Evolutionary conservation across 2,329 filamentous ascomycete genomes (phyloP).

Genomic region (Thielaviopsis musarum): DNA sequence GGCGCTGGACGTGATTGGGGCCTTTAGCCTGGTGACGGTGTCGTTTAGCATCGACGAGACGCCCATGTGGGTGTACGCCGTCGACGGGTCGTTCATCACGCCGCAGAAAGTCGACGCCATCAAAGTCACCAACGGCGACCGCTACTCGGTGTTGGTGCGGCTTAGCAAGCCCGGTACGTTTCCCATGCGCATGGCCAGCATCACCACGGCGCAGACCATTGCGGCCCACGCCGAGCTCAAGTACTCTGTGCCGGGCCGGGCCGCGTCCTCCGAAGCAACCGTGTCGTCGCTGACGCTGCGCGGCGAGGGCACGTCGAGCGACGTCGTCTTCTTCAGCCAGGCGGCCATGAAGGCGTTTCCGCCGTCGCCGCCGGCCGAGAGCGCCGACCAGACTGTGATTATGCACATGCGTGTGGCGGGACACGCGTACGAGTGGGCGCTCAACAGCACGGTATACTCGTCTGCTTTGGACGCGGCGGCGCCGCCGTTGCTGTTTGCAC

Average conservation of each 20-base stretch:
- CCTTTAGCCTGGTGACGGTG: slow-evolving; percentile 28
- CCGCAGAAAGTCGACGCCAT: slow-evolving; percentile 33
- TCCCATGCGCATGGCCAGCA: slow-evolving; percentile 35
- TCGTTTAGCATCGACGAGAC: slow-evolving; percentile 34
- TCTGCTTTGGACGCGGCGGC: slow-evolving; percentile 19
- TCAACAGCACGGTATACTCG: slow-evolving; percentile 30
- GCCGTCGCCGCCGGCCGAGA: slow-evolving; percentile 23
- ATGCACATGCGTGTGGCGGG: slow-evolving; percentile 25
- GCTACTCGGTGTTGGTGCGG: slow-evolving; percentile 33
- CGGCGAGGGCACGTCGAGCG: slow-evolving; percentile 25
- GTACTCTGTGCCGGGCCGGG: slow-evolving; percentile 16
- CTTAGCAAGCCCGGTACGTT: slow-evolving; percentile 32
- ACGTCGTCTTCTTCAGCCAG: slow-evolving; percentile 29
- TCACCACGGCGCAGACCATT: slow-evolving; percentile 35
- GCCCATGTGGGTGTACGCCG: slow-evolving; percentile 35
- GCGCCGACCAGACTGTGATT: slow-evolving; percentile 29
- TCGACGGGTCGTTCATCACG: slow-evolving; percentile 36
- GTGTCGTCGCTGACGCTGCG: slow-evolving; percentile 10
- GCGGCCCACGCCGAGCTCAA: slow-evolving; percentile 33
- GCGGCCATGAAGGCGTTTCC: slow-evolving; percentile 30
- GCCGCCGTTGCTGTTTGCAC: slow-evolving; percentile 29
- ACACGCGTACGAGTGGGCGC: slow-evolving; percentile 34
- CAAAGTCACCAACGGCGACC: slow-evolving; percentile 31
- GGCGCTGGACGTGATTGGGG: slow-evolving; percentile 37
- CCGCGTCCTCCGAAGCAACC: slow-evolving; percentile 15